Evolutionary conservation across 1,284 basidiomycete species (phyloP), one percentile per base, ranked within the genome.

Genomic region (Cutaneotrichosporon sp.): DNA sequence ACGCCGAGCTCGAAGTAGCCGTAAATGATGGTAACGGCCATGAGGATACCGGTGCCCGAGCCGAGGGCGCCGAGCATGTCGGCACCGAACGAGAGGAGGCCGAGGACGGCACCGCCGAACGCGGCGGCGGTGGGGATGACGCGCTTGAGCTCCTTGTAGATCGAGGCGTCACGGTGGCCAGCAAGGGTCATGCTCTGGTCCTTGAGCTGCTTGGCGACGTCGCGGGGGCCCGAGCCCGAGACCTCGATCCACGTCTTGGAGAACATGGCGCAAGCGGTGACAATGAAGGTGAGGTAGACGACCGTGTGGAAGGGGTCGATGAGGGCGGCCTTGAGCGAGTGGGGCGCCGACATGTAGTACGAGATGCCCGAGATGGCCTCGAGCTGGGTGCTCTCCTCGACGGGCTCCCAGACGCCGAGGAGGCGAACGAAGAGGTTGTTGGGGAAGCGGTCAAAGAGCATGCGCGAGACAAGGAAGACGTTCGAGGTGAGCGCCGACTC

Each of bases 191-290:
- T 95, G 73, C 91, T 90, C 80, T 97, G 95, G 72, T 99, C 95
- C 84, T 98, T 98, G 76, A 99, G 87, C 81, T 99, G 95, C 82
- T 95, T 97, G 60, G 95, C 95, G 58, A 99, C 89, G 71, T 99
- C 95, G 57, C 95, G 84, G 18, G 95, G 95, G 18, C 95, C 94
- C 60, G 89, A 91, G 36, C 95, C 95, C 2, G 93, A 97, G 42
- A 98, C 93, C 75, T 98, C 95, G 73, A 99, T 98, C 95, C 95
- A 99, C 5, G 95, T 97, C 85, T 98, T 98, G 78, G 91, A 95
- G 84, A 99, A 98, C 70, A 98, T 84, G 14, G 95, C 95, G 76
- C 95, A 99, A 14, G 93, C 92, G 34, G 90, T 88, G 64, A 95
- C 84, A 81, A 95, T 97, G 82, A 98, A 98, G 7, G 86, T 82